Evolutionary conservation across 768 basidiomycete species (phyloP), one percentile per base, ranked within the genome.

Genomic region (Leucosporidium scottii): DNA sequence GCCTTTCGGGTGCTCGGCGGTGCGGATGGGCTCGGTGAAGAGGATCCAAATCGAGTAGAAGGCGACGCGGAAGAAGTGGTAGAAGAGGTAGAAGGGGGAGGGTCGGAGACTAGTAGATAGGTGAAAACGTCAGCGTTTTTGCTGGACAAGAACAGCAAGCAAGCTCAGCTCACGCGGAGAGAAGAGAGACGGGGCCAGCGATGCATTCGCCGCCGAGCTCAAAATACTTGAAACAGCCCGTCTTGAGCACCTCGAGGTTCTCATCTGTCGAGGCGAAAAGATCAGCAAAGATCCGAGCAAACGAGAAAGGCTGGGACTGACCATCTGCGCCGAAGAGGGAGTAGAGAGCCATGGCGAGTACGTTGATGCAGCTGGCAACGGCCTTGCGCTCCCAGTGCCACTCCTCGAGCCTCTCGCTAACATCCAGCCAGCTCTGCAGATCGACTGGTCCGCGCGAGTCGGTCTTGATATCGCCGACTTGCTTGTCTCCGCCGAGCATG

Each of bases 181-280:
- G 85, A 6, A 99, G 83, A 13, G 87, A 87, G 13, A 97, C 92
- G 1, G 96, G 96, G 1, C 89, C 96, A 54, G 84, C 82, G 62
- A 97, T 78, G 73, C 90, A 90, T 73, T 91, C 86, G 1, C 96
- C 96, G 20, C 96, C 96, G 7, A 85, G 83, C 77, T 94, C 91
- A 74, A 99, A 96, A 79, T 98, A 99, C 76, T 91, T 91, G 84
- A 99, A 96, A 78, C 96, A 98, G 0, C 94, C 96, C 55, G 79
- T 78, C 66, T 78, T 74, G 51, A 82, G 78, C 8, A 81, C 78
- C 31, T 78, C 79, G 17, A 82, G 76, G 70, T 80, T 77, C 28
- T 75, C 77, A 65, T 81, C 81, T 81, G 68, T 54, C 0, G 8
- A 36, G 15, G 6, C 13, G 2, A 10, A 53, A 53, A 13, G 39